A percentile compares a stretch with the other conserved stretches of the same genome.
These are phyloP conservation scores for Akanthomyces muscarius DNA, from an alignment of 2,329 filamentous ascomycete genomes.

Conservation along the genomic window DNA sequence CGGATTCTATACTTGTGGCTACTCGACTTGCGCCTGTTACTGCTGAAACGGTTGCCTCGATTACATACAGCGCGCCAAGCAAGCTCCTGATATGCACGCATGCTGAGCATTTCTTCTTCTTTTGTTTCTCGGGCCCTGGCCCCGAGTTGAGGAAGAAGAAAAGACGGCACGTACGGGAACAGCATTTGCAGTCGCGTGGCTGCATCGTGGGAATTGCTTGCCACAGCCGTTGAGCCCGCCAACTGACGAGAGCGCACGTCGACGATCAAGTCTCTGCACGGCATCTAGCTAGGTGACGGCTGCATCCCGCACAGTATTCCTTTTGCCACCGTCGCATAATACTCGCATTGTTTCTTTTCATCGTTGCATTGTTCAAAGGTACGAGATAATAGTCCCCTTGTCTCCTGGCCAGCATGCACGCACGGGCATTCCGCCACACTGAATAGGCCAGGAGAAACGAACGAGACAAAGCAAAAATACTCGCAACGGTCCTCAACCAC, in stretches of 20 bases:
- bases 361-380: background rate
- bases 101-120: background rate
- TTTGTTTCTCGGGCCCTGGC: background rate
- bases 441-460: background rate
- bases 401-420: background rate
- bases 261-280: background rate
- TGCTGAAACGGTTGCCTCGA: background rate
- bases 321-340: background rate
- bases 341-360: background rate
- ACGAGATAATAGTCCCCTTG: background rate
- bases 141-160: background rate
- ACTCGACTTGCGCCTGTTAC: background rate
- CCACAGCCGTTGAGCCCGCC: background rate
- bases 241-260: background rate
- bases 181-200: background rate
- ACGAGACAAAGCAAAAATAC: slow-evolving; percentile 9
- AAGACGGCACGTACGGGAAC: background rate
- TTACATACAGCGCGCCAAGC: background rate
- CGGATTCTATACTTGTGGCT: background rate
- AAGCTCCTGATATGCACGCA: slow-evolving; percentile 23
- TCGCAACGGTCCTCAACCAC: background rate
- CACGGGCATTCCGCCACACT: background rate
- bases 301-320: background rate
- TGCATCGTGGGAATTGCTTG: background rate
- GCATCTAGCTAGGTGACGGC: background rate